Conservation (phyloP, 306 rosid species). For the Cajanus cajan region DNA sequence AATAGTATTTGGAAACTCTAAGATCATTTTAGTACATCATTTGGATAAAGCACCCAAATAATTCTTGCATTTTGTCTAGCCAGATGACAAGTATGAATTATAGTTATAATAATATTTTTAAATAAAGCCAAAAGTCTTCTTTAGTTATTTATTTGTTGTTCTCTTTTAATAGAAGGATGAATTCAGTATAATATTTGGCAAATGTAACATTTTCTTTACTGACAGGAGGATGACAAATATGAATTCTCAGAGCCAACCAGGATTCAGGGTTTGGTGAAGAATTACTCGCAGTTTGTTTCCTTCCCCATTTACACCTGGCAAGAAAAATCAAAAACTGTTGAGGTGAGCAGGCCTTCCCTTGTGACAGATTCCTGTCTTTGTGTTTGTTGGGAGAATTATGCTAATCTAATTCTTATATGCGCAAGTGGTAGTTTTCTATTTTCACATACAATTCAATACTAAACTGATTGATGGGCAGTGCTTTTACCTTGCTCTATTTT, state of each 20-base stretch:
- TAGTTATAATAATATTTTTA: background rate
- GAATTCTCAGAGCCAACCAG: constrained; percentile 85
- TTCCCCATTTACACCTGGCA: constrained; percentile 97
- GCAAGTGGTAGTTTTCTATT: background rate
- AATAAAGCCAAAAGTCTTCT: background rate
- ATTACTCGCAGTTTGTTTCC: constrained; percentile 97
- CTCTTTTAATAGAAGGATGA: background rate
- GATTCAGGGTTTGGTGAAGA: constrained; percentile 91
- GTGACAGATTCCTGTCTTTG: background rate
- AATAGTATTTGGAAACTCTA: background rate
- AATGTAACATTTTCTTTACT: background rate
- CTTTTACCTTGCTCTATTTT: background rate
- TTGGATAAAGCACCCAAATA: background rate
- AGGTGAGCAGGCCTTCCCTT: constrained; percentile 51
- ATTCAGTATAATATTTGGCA: background rate
- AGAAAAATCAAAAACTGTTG: constrained; percentile 88
- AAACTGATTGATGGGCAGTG: background rate
- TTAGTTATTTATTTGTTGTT: background rate
- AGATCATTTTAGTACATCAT: background rate
- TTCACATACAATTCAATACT: background rate
- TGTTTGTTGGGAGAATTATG: background rate
- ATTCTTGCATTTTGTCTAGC: background rate
- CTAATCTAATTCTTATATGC: background rate
- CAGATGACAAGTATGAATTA: background rate
- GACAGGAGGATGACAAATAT: constrained; percentile 86